Percentiles rank a stretch among this genome's conserved stretches.
phyloP scores from a whole-genome alignment of 495 filamentous ascomycete species.

The Hyphodiscus hymeniophilus region DNA sequence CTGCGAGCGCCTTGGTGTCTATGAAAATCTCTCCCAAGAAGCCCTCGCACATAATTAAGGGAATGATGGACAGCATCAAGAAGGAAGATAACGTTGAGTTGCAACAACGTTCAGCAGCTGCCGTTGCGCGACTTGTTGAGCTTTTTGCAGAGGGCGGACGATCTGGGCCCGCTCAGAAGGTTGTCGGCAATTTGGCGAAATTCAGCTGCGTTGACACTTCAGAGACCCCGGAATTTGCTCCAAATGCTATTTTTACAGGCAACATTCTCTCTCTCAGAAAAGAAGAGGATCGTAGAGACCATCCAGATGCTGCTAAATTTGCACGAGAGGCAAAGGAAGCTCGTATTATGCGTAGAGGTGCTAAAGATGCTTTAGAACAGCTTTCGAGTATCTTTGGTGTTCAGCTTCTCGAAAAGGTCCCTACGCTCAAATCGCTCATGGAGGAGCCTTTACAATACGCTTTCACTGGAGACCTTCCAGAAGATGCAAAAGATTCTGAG shows the following conservation, averaged over 20 bases:
- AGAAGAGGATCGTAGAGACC: slow-evolving; percentile 92
- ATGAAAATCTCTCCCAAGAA: slow-evolving; percentile 83
- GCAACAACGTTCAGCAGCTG: slow-evolving; percentile 77
- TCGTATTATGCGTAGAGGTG: slow-evolving; percentile 79
- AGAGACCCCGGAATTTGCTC: slow-evolving; percentile 89
- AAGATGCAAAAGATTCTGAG: slow-evolving; percentile 57
- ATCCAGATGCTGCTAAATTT: slow-evolving; percentile 80
- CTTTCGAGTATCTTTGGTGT: slow-evolving; percentile 68
- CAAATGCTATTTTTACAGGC: slow-evolving; percentile 62
- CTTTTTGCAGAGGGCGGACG: slow-evolving; percentile 71
- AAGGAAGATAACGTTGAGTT: slow-evolving; percentile 86
- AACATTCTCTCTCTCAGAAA: slow-evolving; percentile 87
- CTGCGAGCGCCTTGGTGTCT: slow-evolving; percentile 80
- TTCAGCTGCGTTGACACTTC: slow-evolving; percentile 96
- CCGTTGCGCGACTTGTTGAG: slow-evolving; percentile 76
- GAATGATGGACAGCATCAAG: slow-evolving; percentile 97
- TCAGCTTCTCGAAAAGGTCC: slow-evolving; percentile 67
- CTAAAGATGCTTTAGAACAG: slow-evolving; percentile 91
- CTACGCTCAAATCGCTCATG: slow-evolving; percentile 71
- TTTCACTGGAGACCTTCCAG: slow-evolving; percentile 61
- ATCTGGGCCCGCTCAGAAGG: slow-evolving; percentile 79
- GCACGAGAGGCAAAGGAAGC: slow-evolving; percentile 80
- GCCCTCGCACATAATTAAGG: slow-evolving; percentile 81
- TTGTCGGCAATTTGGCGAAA: slow-evolving; percentile 87
- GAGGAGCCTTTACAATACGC: slow-evolving; percentile 68